These are phyloP conservation scores for Nicotiana rustica DNA, from an alignment of 305 asterid genomes.

Conservation along the genomic window DNA sequence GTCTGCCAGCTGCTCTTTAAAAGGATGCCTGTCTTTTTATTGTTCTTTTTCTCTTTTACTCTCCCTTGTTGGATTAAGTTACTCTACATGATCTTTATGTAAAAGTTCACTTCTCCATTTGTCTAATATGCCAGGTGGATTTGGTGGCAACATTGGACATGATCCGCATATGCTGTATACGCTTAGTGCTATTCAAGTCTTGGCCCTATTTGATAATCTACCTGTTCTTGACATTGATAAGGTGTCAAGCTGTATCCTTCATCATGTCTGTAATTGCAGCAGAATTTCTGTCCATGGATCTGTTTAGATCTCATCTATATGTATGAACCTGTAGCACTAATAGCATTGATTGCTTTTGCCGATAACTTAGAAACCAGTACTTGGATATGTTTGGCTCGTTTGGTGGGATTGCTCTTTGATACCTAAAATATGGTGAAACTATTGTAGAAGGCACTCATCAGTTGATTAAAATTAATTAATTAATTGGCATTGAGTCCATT, in stretches of 20 bases:
- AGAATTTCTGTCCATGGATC: not conserved
- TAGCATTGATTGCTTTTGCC: not conserved
- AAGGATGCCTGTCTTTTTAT: not conserved
- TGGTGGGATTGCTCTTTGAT: not conserved
- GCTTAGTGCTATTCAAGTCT: conserved; percentile 88
- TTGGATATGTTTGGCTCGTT: not conserved
- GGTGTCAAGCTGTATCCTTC: conserved; percentile 80
- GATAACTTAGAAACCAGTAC: not conserved
- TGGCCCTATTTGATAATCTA: conserved; percentile 84
- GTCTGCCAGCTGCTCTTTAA: not conserved
- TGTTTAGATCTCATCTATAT: not conserved
- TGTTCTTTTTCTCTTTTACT: not conserved
- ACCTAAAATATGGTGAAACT: conserved; percentile 10
- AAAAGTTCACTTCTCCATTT: not conserved
- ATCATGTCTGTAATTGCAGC: not conserved
- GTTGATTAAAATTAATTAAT: too few species aligned
- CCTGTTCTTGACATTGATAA: conserved; percentile 78
- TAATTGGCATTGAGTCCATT: not conserved
- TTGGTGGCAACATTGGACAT: conserved; percentile 94
- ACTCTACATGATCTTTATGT: not conserved
- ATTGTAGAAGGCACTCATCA: not conserved
- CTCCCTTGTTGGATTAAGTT: not conserved
- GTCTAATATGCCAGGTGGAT: conserved; percentile 67
- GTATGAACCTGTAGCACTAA: not conserved
- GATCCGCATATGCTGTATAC: conserved; percentile 87